These are phyloP conservation scores for Psilocybe cyanescens DNA, from an alignment of 768 basidiomycete species.

Conservation along the genomic window DNA sequence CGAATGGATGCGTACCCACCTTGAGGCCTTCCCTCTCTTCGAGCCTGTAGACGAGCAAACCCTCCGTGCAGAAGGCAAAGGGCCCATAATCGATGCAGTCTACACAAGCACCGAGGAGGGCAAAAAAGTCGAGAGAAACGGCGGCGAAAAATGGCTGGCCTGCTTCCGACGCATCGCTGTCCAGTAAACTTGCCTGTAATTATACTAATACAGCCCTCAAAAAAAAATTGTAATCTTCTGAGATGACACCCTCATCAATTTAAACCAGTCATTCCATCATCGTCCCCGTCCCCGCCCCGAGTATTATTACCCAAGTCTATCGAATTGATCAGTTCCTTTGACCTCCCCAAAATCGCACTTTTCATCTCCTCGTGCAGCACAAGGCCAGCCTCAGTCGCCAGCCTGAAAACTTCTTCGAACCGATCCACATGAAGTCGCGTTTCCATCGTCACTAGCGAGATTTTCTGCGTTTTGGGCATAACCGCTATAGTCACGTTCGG, in stretches of 20 bases:
- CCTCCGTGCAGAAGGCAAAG: slow-evolving; percentile 76
- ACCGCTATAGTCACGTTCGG: slow-evolving; percentile 89
- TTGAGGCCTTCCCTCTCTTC: slow-evolving; percentile 89
- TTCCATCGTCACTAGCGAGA: slow-evolving; percentile 92
- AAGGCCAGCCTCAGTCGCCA: slow-evolving; percentile 78
- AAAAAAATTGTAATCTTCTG: background rate
- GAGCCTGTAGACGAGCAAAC: slow-evolving; percentile 75
- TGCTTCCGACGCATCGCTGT: slow-evolving; percentile 76
- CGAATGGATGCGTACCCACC: slow-evolving; percentile 92
- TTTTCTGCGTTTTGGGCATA: slow-evolving; percentile 84
- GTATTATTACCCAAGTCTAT: slow-evolving; percentile 50
- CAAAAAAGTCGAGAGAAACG: slow-evolving; percentile 92
- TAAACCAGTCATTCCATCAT: slow-evolving; percentile 4
- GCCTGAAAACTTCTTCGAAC: slow-evolving; percentile 85
- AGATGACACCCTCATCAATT: slow-evolving; percentile 31
- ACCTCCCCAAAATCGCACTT: slow-evolving; percentile 64
- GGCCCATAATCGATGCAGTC: slow-evolving; percentile 80
- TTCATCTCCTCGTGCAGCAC: slow-evolving; percentile 88
- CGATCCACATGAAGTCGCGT: slow-evolving; percentile 91
- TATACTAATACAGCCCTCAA: background rate
- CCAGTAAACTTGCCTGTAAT: slow-evolving; percentile 17
- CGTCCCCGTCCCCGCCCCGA: slow-evolving; percentile 32
- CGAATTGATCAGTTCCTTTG: slow-evolving; percentile 61
- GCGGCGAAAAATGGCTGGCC: slow-evolving; percentile 89
- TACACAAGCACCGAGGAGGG: slow-evolving; percentile 93